These are phyloP conservation scores for Aphanocladium album DNA, from an alignment of 2,329 filamentous ascomycete species.

Conservation along the genomic window DNA sequence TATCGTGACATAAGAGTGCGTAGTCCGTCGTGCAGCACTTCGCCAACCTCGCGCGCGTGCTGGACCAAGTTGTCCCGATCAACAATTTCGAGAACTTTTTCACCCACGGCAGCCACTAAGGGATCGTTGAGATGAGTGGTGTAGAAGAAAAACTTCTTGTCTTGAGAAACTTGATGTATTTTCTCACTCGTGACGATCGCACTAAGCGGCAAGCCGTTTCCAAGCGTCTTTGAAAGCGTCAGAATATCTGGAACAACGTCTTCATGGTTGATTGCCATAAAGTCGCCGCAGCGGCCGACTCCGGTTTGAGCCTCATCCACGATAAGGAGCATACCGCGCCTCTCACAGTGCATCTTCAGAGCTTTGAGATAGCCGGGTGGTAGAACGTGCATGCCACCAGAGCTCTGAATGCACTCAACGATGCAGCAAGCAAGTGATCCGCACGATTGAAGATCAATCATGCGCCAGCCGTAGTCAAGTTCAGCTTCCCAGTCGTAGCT, in stretches of 20 bases:
- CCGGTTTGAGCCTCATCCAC: slow-evolving; percentile 59
- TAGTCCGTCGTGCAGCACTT: slow-evolving; percentile 43
- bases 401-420: slow-evolving; percentile 56
- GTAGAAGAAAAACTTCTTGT: slow-evolving; percentile 50
- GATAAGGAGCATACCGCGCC: slow-evolving; percentile 54
- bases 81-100: slow-evolving; percentile 59
- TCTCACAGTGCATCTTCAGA: slow-evolving; percentile 50
- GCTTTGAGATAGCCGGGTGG: slow-evolving; percentile 54
- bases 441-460: slow-evolving; percentile 55
- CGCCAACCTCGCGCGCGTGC: slow-evolving; percentile 39
- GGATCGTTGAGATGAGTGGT: slow-evolving; percentile 62
- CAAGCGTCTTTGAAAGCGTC: slow-evolving; percentile 56
- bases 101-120: slow-evolving; percentile 53
- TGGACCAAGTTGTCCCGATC: slow-evolving; percentile 48
- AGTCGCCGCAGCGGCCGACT: slow-evolving; percentile 50
- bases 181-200: slow-evolving; percentile 51
- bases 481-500: slow-evolving; percentile 59
- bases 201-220: slow-evolving; percentile 54
- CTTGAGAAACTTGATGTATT: slow-evolving; percentile 44
- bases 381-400: slow-evolving; percentile 55
- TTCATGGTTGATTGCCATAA: slow-evolving; percentile 55
- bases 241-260: slow-evolving; percentile 54
- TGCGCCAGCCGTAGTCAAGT: slow-evolving; percentile 53
- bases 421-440: slow-evolving; percentile 61
- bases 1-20: slow-evolving; percentile 43